Evolutionary conservation across 139 green algal species (phyloP).

Genomic region (Eudorina sp.): DNA sequence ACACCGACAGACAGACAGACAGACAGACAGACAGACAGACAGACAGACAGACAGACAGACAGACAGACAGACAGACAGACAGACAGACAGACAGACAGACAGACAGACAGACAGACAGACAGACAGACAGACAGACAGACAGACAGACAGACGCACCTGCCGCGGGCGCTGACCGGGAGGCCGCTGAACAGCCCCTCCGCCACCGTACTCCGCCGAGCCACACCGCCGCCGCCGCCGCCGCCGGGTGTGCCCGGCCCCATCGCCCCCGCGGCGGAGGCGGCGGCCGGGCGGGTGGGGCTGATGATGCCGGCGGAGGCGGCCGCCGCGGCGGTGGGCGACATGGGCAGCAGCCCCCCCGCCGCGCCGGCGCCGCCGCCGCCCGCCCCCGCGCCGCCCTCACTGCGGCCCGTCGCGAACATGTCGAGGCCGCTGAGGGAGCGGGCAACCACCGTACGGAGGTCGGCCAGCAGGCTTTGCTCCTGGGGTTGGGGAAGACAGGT

Average conservation of each 20-base stretch:
- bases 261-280: neutral
- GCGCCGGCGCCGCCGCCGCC: neutral
- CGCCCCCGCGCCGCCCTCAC: neutral
- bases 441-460: constrained; percentile 89
- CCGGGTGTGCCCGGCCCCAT: neutral
- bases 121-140: too few relatives aligned
- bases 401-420: constrained; percentile 75
- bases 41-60: too few relatives aligned
- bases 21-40: too few relatives aligned
- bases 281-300: neutral
- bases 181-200: constrained; percentile 81
- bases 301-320: neutral
- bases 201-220: constrained; percentile 51
- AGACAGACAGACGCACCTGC: constrained; percentile 32
- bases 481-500: constrained; percentile 2
- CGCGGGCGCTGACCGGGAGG: constrained; percentile 56
- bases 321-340: constrained; percentile 14
- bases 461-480: constrained; percentile 91
- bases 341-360: neutral
- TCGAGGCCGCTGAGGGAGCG: constrained; percentile 90
- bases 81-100: too few relatives aligned
- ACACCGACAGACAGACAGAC: too few relatives aligned
- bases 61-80: too few relatives aligned
- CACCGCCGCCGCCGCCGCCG: neutral
- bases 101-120: too few relatives aligned